Percentiles rank a stretch among this genome's conserved stretches.
Evolutionary conservation across 1,284 basidiomycete genomes (phyloP).

Genomic region (Ustilago xerochloae): DNA sequence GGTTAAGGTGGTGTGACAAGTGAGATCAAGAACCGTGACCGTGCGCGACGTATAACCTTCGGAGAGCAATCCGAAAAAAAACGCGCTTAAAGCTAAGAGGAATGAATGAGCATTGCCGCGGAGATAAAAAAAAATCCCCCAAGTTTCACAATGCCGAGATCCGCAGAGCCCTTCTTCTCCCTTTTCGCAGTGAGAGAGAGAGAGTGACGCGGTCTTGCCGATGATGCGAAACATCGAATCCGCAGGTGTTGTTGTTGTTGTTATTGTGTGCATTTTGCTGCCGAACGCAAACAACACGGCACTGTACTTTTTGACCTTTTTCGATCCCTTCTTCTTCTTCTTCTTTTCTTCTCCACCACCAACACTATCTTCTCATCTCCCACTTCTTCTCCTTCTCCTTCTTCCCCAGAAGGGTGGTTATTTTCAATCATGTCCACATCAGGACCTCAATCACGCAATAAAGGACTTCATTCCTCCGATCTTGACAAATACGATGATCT

Average conservation of each 20-base stretch:
- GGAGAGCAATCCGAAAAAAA: no score
- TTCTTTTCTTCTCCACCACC: neutral
- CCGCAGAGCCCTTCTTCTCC: neutral
- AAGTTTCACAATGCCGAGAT: slow-evolving; percentile 1
- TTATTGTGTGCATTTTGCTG: no score
- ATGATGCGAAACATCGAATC: neutral
- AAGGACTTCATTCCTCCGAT: slow-evolving; percentile 31
- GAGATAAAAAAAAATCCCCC: slow-evolving; percentile 6
- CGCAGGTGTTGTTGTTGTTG: neutral
- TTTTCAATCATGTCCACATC: slow-evolving; percentile 9
- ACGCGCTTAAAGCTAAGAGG: no score
- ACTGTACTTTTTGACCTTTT: neutral
- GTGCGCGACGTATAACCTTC: slow-evolving; percentile 8
- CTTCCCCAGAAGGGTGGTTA: neutral
- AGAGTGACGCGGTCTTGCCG: slow-evolving; percentile 31
- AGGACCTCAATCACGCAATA: slow-evolving; percentile 11
- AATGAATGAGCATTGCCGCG: no score
- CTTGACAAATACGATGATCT: slow-evolving; percentile 57
- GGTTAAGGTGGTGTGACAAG: neutral
- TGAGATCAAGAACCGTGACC: neutral
- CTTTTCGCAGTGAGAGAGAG: neutral
- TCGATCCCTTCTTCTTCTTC: neutral
- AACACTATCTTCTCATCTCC: neutral
- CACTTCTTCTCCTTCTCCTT: neutral
- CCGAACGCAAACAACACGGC: no score